Base-by-base conservation (phyloP, 1,139 yeast genomes). In the Yamadazyma sp. region DNA sequence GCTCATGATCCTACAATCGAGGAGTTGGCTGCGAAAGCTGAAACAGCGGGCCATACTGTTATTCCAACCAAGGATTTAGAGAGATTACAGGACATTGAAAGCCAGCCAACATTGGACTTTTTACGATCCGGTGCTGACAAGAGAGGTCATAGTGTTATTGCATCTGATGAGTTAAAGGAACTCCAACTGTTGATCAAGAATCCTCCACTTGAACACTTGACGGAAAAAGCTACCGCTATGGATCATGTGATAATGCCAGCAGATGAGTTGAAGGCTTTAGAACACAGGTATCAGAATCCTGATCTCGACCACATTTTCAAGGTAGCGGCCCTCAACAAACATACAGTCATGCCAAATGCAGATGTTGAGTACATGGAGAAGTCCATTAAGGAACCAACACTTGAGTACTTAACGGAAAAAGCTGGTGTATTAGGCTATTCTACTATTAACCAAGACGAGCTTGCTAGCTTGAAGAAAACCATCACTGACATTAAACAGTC, bases 1-100 rank as follows among this genome's bases (percentile, higher is more conserved):
- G 72, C 74, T 0, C 54, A 65, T 41, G 69, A 66, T 26, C 66
- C 70, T n/a, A 39, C 55, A 3, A 31, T 58, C n/a, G 59, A 56
- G 4, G 53, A 61, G 12, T 50, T 66, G 14, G 48, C 48, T 4
- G 38, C 41, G 1, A 45, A 52, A 33, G 45, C 47, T 6, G 44
- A 49, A 4, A 59, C 61, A 8, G 42, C 40, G 38, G 53, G 51
- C 6, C 41, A 41, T 32, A 34, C 31, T 7, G 13, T 51, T 7
- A 16, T 53, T 9, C 18, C 22, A 7, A 10, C 33, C 1, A 28
- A 39, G 2, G 53, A 54, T 11, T 37, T 42, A 3, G 18, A 38
- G 6, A 35, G 43, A 6, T 47, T 59, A 26, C 32, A 42, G 3
- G 43, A 45, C 8, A 25, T 15, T 41, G 15, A 44, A 46, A 8